phyloP scores from a whole-genome alignment of 2,329 filamentous ascomycete genomes.

The Phaeosphaeriaceae sp. region DNA sequence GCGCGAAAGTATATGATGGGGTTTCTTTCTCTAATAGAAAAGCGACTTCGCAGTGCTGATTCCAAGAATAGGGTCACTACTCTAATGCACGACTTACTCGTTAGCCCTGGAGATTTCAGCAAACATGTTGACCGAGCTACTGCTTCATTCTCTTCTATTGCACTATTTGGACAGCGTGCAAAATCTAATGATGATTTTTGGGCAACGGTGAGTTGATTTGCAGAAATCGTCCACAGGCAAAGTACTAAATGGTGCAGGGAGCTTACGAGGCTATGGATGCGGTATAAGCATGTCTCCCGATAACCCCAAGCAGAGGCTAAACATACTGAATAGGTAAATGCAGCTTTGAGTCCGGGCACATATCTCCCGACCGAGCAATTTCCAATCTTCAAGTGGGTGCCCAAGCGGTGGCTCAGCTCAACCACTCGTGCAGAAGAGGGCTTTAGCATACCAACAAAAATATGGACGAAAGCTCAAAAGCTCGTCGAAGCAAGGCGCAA shows the following conservation, averaged over 20 bases:
- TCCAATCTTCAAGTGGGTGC: constrained; percentile 31
- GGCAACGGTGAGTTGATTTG: constrained; percentile 24
- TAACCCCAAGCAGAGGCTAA: constrained; percentile 6
- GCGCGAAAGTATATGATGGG: background rate
- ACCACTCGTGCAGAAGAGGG: constrained; percentile 20
- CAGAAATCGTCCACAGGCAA: constrained; percentile 1
- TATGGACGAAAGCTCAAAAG: constrained; percentile 25
- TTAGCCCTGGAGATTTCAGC: constrained; percentile 52
- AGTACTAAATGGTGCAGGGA: constrained; percentile 11
- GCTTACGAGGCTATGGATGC: constrained; percentile 27
- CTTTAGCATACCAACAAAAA: constrained; percentile 15
- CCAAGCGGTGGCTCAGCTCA: constrained; percentile 20
- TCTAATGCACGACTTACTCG: constrained; percentile 55
- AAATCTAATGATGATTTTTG: constrained; percentile 26
- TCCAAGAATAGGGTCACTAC: constrained; percentile 19
- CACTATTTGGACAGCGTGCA: constrained; percentile 27
- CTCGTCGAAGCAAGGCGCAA: constrained; percentile 25
- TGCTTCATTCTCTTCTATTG: constrained; percentile 28
- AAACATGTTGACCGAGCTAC: constrained; percentile 25
- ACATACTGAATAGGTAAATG: constrained; percentile 11
- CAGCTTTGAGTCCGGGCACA: constrained; percentile 24
- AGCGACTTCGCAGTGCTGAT: constrained; percentile 9
- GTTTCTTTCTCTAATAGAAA: too few species aligned
- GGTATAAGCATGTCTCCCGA: constrained; percentile 5
- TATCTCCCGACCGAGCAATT: constrained; percentile 32